Evolutionary conservation across 2,329 filamentous ascomycete species (phyloP).

Genomic region (Amylocarpus encephaloides): DNA sequence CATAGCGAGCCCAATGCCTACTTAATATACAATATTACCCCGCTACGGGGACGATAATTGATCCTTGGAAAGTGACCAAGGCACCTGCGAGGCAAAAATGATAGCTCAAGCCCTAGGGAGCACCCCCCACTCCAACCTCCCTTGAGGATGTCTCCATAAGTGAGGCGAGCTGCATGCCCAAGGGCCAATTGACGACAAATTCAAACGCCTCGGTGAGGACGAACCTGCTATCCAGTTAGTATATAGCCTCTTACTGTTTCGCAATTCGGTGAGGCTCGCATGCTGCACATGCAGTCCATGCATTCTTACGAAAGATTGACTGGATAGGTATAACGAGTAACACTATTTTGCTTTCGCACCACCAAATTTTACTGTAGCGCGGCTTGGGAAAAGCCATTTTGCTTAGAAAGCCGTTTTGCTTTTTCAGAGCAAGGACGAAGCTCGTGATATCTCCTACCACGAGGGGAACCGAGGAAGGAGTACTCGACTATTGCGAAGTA

Average conservation of each 20-base stretch:
- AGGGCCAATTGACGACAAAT: not conserved
- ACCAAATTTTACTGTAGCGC: too few relatives aligned
- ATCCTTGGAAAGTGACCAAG: not conserved
- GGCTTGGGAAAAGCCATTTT: too few relatives aligned
- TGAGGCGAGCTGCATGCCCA: constrained; percentile 3
- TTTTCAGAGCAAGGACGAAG: too few relatives aligned
- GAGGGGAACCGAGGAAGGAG: too few relatives aligned
- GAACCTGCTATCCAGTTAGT: not conserved
- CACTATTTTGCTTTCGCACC: too few relatives aligned
- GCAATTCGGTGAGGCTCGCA: constrained; percentile 7
- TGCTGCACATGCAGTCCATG: not conserved
- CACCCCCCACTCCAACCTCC: not conserved
- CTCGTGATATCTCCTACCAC: too few relatives aligned
- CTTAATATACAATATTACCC: constrained; percentile 30
- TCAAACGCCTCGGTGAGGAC: not conserved
- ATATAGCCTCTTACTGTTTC: not conserved
- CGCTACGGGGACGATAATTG: constrained; percentile 14
- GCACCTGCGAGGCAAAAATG: not conserved
- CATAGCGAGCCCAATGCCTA: not conserved
- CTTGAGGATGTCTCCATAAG: not conserved
- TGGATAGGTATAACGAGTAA: too few relatives aligned
- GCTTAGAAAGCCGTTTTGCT: too few relatives aligned
- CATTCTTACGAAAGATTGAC: not conserved
- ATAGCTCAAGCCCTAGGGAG: not conserved
- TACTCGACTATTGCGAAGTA: too few relatives aligned